A percentile compares a stretch with the other conserved stretches of the same genome.
These are phyloP conservation scores for Diaporthe ampelina DNA, from an alignment of 2,329 filamentous ascomycete species.

Conservation along the genomic window DNA sequence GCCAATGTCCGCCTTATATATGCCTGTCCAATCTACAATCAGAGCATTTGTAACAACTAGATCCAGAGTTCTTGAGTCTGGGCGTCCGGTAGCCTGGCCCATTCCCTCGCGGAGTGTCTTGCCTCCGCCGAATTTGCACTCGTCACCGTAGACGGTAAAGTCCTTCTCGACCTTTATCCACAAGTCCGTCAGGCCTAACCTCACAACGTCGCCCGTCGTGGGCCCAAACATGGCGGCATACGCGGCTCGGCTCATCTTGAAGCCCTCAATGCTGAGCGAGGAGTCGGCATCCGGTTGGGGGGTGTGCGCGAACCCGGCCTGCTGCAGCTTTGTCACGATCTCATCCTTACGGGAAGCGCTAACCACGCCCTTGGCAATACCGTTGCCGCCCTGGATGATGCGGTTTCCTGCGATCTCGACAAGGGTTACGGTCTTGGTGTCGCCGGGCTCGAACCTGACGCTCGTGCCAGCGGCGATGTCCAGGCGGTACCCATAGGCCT, in stretches of 20 bases:
- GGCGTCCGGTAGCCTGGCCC: conserved; percentile 87
- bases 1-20: conserved; percentile 97
- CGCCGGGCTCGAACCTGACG: conserved; percentile 93
- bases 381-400: conserved; percentile 88
- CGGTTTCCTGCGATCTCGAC: conserved; percentile 89
- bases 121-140: conserved; percentile 95
- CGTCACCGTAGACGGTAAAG: conserved; percentile 87
- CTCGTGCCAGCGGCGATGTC: conserved; percentile 94
- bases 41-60: conserved; percentile 91
- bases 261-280: conserved; percentile 70
- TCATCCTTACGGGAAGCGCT: conserved; percentile 73
- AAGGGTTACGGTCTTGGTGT: conserved; percentile 88
- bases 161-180: conserved; percentile 94
- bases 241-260: conserved; percentile 80
- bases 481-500: conserved; percentile 86
- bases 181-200: conserved; percentile 85
- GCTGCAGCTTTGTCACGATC: conserved; percentile 76
- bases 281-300: conserved; percentile 72
- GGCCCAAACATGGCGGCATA: conserved; percentile 95
- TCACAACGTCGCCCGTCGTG: conserved; percentile 87
- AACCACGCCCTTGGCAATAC: conserved; percentile 79
- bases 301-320: conserved; percentile 83
- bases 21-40: conserved; percentile 91
- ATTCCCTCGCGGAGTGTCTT: conserved; percentile 96
- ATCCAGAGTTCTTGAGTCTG: conserved; percentile 81